Evolutionary conservation across 345 rosid genomes (phyloP).

Genomic region (Camelina neglecta): DNA sequence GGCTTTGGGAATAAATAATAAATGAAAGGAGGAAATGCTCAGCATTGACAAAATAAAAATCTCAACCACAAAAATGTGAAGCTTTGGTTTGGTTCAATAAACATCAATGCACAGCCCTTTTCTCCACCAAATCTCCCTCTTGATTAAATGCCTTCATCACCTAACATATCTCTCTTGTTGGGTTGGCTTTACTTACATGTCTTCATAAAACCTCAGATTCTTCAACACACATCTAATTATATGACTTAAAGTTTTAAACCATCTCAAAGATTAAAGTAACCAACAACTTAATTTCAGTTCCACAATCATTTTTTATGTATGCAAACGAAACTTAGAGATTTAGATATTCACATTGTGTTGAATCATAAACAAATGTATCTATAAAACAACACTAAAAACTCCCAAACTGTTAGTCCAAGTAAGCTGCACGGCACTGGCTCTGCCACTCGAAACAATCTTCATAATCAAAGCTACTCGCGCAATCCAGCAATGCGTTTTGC

Average conservation of each 20-base stretch:
- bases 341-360: conserved; percentile 42
- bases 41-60: background rate
- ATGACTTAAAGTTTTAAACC: background rate
- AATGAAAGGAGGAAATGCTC: background rate
- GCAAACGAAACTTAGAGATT: conserved; percentile 26
- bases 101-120: conserved; percentile 31
- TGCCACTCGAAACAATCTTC: conserved; percentile 97
- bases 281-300: conserved; percentile 2
- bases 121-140: conserved; percentile 25
- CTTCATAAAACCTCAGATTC: background rate
- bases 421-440: conserved; percentile 53
- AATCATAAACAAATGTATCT: conserved; percentile 37
- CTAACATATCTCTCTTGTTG: conserved; percentile 29
- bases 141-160: conserved; percentile 31
- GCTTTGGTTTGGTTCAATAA: conserved; percentile 15
- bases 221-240: background rate
- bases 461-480: conserved; percentile 94
- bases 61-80: conserved; percentile 30
- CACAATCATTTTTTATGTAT: conserved; percentile 19
- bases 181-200: conserved; percentile 22
- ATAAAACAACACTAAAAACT: conserved; percentile 33
- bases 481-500: conserved; percentile 83
- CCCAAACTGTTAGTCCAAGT: conserved; percentile 37
- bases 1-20: too few relatives aligned
- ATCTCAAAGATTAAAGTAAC: conserved; percentile 1